A percentile compares a stretch with the other conserved stretches of the same genome.
phyloP scores from a whole-genome alignment of 768 basidiomycete species.

The Suillus hirtellus region DNA sequence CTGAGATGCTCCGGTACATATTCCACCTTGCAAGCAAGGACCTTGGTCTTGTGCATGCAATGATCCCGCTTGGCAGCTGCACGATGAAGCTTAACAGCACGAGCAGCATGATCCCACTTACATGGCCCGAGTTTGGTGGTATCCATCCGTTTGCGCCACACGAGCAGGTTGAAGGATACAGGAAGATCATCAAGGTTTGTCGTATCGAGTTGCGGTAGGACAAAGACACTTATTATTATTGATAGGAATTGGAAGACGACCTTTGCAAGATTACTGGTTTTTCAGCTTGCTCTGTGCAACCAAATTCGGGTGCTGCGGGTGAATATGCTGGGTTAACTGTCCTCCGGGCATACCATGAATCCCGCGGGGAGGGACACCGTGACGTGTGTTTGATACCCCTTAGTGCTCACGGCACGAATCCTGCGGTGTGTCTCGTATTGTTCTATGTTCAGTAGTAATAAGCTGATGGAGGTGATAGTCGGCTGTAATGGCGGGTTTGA shows the following conservation, averaged over 20 bases:
- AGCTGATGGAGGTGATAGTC: slow-evolving; percentile 52
- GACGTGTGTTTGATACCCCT: slow-evolving; percentile 93
- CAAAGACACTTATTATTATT: slow-evolving; percentile 14
- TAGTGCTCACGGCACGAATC: slow-evolving; percentile 98
- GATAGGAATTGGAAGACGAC: slow-evolving; percentile 88
- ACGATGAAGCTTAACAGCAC: slow-evolving; percentile 99
- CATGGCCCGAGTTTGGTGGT: slow-evolving; percentile 87
- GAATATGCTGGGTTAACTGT: slow-evolving; percentile 96
- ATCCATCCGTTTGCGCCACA: slow-evolving; percentile 93
- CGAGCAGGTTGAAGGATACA: slow-evolving; percentile 90
- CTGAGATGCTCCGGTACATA: slow-evolving; percentile 97
- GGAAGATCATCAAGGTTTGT: slow-evolving; percentile 70
- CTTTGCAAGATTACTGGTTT: slow-evolving; percentile 97
- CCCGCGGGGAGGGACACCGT: slow-evolving; percentile 80
- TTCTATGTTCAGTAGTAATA: neutral
- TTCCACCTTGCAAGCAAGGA: slow-evolving; percentile 94
- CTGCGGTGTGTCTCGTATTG: slow-evolving; percentile 64
- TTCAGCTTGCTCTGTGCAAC: slow-evolving; percentile 93
- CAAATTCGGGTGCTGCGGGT: slow-evolving; percentile 97
- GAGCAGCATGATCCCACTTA: slow-evolving; percentile 95
- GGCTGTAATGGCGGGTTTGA: slow-evolving; percentile 95
- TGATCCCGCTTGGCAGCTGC: slow-evolving; percentile 95
- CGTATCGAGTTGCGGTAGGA: neutral
- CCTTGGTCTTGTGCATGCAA: slow-evolving; percentile 89
- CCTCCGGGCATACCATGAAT: slow-evolving; percentile 92